phyloP scores from a whole-genome alignment of 2,329 filamentous ascomycete genomes.

The Phyllosticta citribraziliensis region DNA sequence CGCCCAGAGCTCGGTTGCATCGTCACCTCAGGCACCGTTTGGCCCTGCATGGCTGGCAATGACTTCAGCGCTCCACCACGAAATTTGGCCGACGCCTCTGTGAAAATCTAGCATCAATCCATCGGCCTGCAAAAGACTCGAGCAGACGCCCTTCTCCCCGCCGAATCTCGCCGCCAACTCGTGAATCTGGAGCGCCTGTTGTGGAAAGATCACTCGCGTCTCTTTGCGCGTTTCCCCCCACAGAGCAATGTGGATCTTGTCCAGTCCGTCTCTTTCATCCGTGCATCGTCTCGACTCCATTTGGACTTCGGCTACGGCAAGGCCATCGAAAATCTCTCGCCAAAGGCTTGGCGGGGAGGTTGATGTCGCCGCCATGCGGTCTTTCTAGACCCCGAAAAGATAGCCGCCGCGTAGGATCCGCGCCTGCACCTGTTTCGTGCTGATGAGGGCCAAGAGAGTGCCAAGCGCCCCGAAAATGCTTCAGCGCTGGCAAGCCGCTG shows the following conservation, averaged over 20 bases:
- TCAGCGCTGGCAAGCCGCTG: slow-evolving; percentile 5
- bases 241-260: not conserved
- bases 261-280: not conserved
- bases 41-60: not conserved
- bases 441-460: slow-evolving; percentile 3
- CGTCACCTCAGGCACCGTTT: not conserved
- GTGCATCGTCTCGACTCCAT: not conserved
- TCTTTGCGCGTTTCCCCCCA: not conserved
- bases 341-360: not conserved
- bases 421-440: slow-evolving; percentile 9
- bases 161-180: not conserved
- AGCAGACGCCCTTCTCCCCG: not conserved
- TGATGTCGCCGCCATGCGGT: not conserved
- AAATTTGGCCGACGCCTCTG: not conserved
- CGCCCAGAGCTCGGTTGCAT: not conserved
- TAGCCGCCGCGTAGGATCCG: not conserved
- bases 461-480: not conserved
- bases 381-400: not conserved
- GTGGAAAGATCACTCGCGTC: not conserved
- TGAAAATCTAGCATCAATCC: not conserved
- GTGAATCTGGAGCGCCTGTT: not conserved
- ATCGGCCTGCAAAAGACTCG: not conserved
- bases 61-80: not conserved
- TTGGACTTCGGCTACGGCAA: not conserved
- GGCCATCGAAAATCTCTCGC: not conserved